Percentiles rank a stretch among this genome's conserved stretches.
phyloP scores from a whole-genome alignment of 2,329 filamentous ascomycete species.

The Fusarium ramigenum region DNA sequence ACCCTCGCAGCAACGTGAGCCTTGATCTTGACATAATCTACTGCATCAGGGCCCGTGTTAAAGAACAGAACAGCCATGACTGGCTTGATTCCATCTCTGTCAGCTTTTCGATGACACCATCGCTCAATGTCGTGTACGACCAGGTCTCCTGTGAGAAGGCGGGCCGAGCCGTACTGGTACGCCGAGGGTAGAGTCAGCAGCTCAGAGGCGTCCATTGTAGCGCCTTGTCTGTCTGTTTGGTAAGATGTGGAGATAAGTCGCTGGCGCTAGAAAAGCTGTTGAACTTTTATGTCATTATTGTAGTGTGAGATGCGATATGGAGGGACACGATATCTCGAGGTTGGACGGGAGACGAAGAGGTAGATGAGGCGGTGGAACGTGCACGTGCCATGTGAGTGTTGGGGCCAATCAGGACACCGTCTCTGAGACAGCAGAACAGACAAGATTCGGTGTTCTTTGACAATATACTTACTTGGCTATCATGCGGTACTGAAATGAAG shows the following conservation, averaged over 20 bases:
- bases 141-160: neutral
- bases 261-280: neutral
- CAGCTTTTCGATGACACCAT: neutral
- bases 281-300: too few relatives aligned
- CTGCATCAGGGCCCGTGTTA: neutral
- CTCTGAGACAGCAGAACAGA: neutral
- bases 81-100: fast-evolving
- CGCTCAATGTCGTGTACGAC: neutral
- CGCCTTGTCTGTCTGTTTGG: fast-evolving
- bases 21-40: neutral
- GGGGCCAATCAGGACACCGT: too few relatives aligned
- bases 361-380: neutral
- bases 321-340: too few relatives aligned
- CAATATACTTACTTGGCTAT: too few relatives aligned
- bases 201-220: neutral
- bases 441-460: neutral
- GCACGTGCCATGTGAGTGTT: neutral
- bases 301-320: too few relatives aligned
- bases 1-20: neutral
- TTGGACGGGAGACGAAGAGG: neutral
- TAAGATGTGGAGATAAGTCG: fast-evolving
- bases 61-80: fast-evolving
- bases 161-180: neutral
- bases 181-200: fast-evolving
- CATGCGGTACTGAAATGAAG: too few relatives aligned